A percentile compares a stretch with the other conserved stretches of the same genome.
These are phyloP conservation scores for Pyrus pyrifolia DNA, from an alignment of 306 rosid genomes.

Conservation along the genomic window DNA sequence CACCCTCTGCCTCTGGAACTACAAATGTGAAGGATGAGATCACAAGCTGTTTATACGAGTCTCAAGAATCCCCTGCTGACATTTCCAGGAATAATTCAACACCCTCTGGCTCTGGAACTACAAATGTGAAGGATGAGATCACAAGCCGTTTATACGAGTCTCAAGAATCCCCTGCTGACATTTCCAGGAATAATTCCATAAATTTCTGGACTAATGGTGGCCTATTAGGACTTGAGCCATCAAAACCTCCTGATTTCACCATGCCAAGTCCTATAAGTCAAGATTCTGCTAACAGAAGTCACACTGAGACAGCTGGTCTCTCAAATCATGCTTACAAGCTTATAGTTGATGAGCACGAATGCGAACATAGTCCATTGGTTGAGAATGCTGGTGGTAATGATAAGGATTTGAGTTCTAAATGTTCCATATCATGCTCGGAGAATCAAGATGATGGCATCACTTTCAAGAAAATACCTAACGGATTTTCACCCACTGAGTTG, in stretches of 20 bases:
- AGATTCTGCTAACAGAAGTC: slow-evolving; percentile 22
- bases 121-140: slow-evolving; percentile 33
- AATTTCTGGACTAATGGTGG: slow-evolving; percentile 97
- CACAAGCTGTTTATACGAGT: slow-evolving; percentile 21
- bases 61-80: slow-evolving; percentile 40
- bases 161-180: slow-evolving; percentile 38
- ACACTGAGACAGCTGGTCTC: slow-evolving; percentile 25
- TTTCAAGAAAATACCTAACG: slow-evolving; percentile 12
- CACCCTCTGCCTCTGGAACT: slow-evolving; percentile 5
- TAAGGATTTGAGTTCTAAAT: slow-evolving; percentile 33
- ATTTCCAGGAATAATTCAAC: too few relatives aligned
- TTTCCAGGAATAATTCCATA: slow-evolving; percentile 45
- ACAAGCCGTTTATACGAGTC: slow-evolving; percentile 25
- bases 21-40: slow-evolving; percentile 25
- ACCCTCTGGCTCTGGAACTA: neutral
- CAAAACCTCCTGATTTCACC: slow-evolving; percentile 78
- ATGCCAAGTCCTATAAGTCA: slow-evolving; percentile 40
- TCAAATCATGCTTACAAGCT: slow-evolving; percentile 24
- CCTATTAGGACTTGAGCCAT: slow-evolving; percentile 90
- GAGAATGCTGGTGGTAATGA: slow-evolving; percentile 20
- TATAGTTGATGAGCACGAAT: slow-evolving; percentile 27
- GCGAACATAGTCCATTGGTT: slow-evolving; percentile 13
- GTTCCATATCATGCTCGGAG: slow-evolving; percentile 20
- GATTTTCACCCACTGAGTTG: slow-evolving; percentile 2
- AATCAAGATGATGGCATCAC: slow-evolving; percentile 32